Base-by-base conservation (phyloP, 164 flowering plant species). In the Berberis thunbergii region DNA sequence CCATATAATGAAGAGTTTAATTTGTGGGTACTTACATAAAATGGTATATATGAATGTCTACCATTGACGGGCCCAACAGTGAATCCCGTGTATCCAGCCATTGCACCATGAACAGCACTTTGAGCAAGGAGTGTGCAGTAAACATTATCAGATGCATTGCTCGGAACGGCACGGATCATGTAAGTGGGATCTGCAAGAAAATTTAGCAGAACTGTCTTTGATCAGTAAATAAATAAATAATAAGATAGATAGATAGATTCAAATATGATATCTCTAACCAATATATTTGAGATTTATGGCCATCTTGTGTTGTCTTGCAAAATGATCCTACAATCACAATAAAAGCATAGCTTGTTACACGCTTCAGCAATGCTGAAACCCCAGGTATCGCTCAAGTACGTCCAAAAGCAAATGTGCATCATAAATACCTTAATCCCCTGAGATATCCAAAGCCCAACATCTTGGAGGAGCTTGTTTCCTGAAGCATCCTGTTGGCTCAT, bases 91-190 rank as follows among this genome's bases (percentile, higher is more conserved):
- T 87, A 94, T 49, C 98, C 98, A 7, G 98, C 97, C 98, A 94
- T 94, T 45, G 96, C 91, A 60, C 98, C 98, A 72, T 91, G 98
- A 45, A 94, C 82, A 8, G 86, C 97, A 75, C 96, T 88, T 61
- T 93, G 97, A 65, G 97, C 98, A 67, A 94, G 96, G 63, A 94
- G 93, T 8, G 98, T 94, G 81, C 97, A 94, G 78, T 91, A 94
- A 4, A 94, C 91, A 72, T 91, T 91, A 71, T 94, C 97, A 39
- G 96, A 87, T 58, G 96, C 98, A 75, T 83, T 94, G 71, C 97
- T 80, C 45, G 98, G 98, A 73, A 94, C 67, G 48, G 97, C 98
- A 45, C 97, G 89, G 49, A 94, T 91, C 98, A 94, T 94, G 73
- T 94, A 94, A 0, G 97, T 94, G 9, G 98, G 98, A 83, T 94